Evolutionary conservation across 768 basidiomycete species (phyloP).

Genomic region (Mycena venus): DNA sequence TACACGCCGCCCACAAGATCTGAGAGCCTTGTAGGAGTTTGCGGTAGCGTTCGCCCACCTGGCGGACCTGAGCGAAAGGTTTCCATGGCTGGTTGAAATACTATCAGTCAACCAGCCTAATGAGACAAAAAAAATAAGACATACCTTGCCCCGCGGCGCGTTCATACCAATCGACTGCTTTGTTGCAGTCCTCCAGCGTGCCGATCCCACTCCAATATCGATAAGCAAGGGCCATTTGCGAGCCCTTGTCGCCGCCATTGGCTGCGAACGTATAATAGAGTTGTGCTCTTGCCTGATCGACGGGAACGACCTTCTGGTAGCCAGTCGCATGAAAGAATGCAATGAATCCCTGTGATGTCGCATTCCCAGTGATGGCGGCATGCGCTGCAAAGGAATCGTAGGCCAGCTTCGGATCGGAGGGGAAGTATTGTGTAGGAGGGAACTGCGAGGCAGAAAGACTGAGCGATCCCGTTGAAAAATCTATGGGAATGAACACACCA

Average conservation of each 20-base stretch:
- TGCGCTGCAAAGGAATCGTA: slow-evolving; percentile 75
- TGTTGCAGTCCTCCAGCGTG: slow-evolving; percentile 86
- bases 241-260: slow-evolving; percentile 86
- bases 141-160: slow-evolving; percentile 87
- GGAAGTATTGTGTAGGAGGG: slow-evolving; percentile 78
- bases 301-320: slow-evolving; percentile 72
- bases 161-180: slow-evolving; percentile 91
- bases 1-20: slow-evolving; percentile 95
- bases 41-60: slow-evolving; percentile 88
- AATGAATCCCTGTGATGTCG: slow-evolving; percentile 86
- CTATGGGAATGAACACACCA: slow-evolving; percentile 59
- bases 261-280: slow-evolving; percentile 96
- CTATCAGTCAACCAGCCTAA: slow-evolving; percentile 1
- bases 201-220: slow-evolving; percentile 97
- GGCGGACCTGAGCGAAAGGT: slow-evolving; percentile 89
- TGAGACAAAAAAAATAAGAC: slow-evolving; percentile 18
- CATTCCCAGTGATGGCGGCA: slow-evolving; percentile 80
- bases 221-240: slow-evolving; percentile 94
- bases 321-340: slow-evolving; percentile 94
- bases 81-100: slow-evolving; percentile 71
- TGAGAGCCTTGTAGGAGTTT: slow-evolving; percentile 85
- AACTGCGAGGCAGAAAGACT: slow-evolving; percentile 58
- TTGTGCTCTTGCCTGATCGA: slow-evolving; percentile 86
- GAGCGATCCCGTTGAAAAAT: neutral
- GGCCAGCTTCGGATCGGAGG: slow-evolving; percentile 71